phyloP scores from a whole-genome alignment of 306 rosid species.

The Lagenaria siceraria region DNA sequence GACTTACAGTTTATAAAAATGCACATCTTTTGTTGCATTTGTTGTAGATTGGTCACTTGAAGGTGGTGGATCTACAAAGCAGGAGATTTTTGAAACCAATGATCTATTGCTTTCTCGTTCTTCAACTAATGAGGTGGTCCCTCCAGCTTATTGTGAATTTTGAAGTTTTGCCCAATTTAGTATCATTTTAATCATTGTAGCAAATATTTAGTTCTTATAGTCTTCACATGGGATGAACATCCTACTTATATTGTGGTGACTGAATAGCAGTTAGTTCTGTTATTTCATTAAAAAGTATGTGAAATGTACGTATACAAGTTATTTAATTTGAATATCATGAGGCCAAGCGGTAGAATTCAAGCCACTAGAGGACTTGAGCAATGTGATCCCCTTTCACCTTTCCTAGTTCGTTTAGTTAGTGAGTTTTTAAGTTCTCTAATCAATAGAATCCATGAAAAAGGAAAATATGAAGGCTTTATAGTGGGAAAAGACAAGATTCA shows the following conservation, averaged over 20 bases:
- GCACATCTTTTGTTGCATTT: not conserved
- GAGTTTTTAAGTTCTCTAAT: too few relatives aligned
- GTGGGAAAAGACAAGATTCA: too few relatives aligned
- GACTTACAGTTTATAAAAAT: not conserved
- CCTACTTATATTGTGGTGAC: not conserved
- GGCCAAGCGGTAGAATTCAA: too few relatives aligned
- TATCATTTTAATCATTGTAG: not conserved
- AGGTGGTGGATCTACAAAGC: slow-evolving; percentile 20
- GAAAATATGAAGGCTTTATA: too few relatives aligned
- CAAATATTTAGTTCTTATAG: not conserved
- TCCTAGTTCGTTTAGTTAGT: too few relatives aligned
- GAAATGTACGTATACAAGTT: not conserved
- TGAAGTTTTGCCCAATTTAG: not conserved
- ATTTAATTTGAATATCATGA: not conserved
- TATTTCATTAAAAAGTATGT: not conserved
- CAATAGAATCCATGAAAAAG: too few relatives aligned
- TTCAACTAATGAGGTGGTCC: slow-evolving; percentile 30
- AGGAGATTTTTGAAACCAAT: slow-evolving; percentile 8
- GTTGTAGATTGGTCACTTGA: not conserved
- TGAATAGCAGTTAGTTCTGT: not conserved
- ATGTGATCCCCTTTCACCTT: too few relatives aligned
- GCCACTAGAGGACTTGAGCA: too few relatives aligned
- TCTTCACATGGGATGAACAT: not conserved
- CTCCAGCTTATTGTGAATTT: not conserved
- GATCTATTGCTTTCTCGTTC: slow-evolving; percentile 10